Evolutionary conservation across 2,329 filamentous ascomycete genomes (phyloP).

Genomic region (Fusarium duplospermum): DNA sequence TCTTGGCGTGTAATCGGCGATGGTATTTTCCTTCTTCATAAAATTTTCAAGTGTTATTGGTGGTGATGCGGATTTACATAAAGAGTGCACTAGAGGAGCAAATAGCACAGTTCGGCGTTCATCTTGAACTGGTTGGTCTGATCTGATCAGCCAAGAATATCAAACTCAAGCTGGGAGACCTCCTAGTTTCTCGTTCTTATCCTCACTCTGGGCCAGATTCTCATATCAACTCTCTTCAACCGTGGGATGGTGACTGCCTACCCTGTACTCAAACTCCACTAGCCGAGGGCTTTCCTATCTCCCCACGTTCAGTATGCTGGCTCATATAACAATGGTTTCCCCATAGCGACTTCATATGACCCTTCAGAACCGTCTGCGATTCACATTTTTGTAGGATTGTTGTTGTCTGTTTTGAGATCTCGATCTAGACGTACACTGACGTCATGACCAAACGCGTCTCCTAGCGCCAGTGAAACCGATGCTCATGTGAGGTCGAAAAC

Average conservation of each 20-base stretch:
- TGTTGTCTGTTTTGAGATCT: background rate
- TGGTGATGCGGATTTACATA: too few species aligned
- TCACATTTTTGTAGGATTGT: background rate
- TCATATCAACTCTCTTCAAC: background rate
- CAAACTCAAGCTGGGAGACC: rapidly evolving
- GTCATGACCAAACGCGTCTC: background rate
- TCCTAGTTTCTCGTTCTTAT: background rate
- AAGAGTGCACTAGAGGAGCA: too few species aligned
- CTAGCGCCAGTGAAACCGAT: background rate
- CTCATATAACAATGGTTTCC: background rate
- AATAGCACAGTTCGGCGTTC: too few species aligned
- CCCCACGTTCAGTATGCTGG: background rate
- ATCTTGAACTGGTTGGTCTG: too few species aligned
- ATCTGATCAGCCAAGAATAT: too few species aligned
- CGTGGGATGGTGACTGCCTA: background rate
- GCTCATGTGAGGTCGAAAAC: background rate
- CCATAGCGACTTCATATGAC: background rate
- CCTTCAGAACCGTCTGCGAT: background rate
- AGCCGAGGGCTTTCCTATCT: background rate
- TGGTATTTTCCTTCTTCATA: too few species aligned
- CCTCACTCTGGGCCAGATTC: background rate
- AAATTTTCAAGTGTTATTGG: too few species aligned
- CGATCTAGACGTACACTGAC: background rate
- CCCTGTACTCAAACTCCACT: background rate
- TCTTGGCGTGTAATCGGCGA: too few species aligned